Conservation (phyloP, 2,329 filamentous ascomycete species). For the Cladosporium colombiae region DNA sequence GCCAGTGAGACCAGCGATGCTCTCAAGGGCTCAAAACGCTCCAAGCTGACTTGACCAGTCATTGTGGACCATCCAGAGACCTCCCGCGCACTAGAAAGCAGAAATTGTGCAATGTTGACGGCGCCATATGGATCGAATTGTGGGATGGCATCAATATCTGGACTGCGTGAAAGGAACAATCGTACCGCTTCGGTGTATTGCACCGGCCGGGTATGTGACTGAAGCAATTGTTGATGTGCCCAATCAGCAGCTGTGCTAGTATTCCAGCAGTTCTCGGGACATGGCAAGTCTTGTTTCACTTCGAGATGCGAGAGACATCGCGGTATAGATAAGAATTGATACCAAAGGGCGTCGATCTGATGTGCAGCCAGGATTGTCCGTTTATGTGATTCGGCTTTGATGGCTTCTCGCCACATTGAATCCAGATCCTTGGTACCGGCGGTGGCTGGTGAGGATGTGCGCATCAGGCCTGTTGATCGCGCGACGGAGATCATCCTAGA, state of each 20-base stretch:
- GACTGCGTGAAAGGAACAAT: constrained; percentile 5
- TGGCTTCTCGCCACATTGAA: constrained; percentile 44
- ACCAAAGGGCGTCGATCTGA: constrained; percentile 48
- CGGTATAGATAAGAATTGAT: constrained; percentile 45
- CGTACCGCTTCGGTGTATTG: constrained; percentile 21
- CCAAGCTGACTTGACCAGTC: constrained; percentile 18
- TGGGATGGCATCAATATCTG: constrained; percentile 1
- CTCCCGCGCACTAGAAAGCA: constrained; percentile 18
- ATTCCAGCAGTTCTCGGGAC: constrained; percentile 42
- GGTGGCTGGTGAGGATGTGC: not conserved
- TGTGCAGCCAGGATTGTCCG: constrained; percentile 47
- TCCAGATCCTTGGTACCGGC: constrained; percentile 37
- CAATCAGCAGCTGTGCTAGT: constrained; percentile 42
- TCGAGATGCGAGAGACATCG: constrained; percentile 44
- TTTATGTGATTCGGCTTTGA: constrained; percentile 43
- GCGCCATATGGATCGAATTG: constrained; percentile 17
- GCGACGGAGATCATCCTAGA: constrained; percentile 44
- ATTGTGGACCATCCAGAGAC: constrained; percentile 20
- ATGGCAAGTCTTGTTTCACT: constrained; percentile 49
- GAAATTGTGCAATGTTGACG: constrained; percentile 19
- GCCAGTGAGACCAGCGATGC: constrained; percentile 16
- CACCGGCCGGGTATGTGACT: not conserved
- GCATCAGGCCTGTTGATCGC: constrained; percentile 25
- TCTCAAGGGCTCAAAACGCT: constrained; percentile 19
- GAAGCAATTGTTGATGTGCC: constrained; percentile 36